A percentile compares a stretch with the other conserved stretches of the same genome.
Conservation (phyloP, 331 rosid genomes). For the Dryas integrifolia region DNA sequence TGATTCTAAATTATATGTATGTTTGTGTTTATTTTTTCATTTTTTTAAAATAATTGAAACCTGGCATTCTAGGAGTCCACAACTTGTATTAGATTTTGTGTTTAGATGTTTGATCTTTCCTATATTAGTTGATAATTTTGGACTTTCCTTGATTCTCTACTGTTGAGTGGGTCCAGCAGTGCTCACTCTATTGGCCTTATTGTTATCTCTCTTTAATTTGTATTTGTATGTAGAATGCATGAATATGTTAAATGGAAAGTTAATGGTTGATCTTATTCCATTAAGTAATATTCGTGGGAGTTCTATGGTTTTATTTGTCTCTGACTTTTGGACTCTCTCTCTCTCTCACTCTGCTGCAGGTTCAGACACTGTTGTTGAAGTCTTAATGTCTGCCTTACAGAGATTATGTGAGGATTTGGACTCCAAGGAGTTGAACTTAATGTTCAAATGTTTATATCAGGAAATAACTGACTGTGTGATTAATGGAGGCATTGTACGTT, state of each 20-base stretch:
- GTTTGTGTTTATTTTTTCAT: neutral
- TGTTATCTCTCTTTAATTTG: neutral
- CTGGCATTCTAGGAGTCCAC: neutral
- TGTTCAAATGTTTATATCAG: slow-evolving; percentile 57
- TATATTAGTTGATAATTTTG: neutral
- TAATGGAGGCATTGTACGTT: slow-evolving; percentile 37
- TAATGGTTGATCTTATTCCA: neutral
- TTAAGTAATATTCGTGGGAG: neutral
- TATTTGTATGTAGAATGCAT: neutral
- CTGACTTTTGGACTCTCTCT: neutral
- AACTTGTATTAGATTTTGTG: neutral
- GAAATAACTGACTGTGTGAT: slow-evolving; percentile 39
- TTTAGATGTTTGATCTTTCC: neutral
- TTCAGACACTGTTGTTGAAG: slow-evolving; percentile 48
- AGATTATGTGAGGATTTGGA: slow-evolving; percentile 66
- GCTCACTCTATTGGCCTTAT: neutral
- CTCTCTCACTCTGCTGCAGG: slow-evolving; percentile 38
- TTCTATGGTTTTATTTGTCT: slow-evolving; percentile 1
- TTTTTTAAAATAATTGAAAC: neutral
- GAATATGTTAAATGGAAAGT: neutral
- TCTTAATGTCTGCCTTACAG: slow-evolving; percentile 47
- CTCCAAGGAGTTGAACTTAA: slow-evolving; percentile 55
- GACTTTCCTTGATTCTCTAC: neutral
- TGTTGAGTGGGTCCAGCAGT: neutral
- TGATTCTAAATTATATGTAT: neutral